Evolutionary conservation across 176 grass and related monocot genomes (phyloP).

Genomic region (Pharus latifolius): DNA sequence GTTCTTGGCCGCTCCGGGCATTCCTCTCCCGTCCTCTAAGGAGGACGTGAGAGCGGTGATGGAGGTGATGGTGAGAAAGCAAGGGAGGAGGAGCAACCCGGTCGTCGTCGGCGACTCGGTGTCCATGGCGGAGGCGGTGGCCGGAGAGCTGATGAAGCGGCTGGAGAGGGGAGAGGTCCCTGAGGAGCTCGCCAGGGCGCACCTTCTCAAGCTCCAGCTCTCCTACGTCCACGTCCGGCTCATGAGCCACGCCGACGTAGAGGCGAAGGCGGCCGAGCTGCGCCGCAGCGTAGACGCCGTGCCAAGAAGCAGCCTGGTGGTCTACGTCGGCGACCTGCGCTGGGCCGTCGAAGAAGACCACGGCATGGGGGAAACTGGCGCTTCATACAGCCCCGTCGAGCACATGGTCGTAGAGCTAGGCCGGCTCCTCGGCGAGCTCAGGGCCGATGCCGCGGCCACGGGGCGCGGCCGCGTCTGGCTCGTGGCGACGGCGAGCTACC

Average conservation of each 20-base stretch:
- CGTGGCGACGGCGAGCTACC: slow-evolving; percentile 63
- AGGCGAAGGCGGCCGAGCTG: slow-evolving; percentile 49
- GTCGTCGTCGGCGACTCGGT: slow-evolving; percentile 73
- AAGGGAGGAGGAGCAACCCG: slow-evolving; percentile 37
- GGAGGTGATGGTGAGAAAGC: slow-evolving; percentile 56
- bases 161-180: slow-evolving; percentile 71
- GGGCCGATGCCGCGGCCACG: not conserved
- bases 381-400: slow-evolving; percentile 42
- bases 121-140: slow-evolving; percentile 42
- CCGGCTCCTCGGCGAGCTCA: slow-evolving; percentile 35
- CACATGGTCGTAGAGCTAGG: slow-evolving; percentile 69
- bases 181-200: slow-evolving; percentile 46
- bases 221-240: slow-evolving; percentile 80
- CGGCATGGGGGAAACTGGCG: not conserved
- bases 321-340: slow-evolving; percentile 69
- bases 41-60: slow-evolving; percentile 49
- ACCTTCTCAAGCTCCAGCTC: slow-evolving; percentile 61
- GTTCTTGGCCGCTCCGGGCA: slow-evolving; percentile 15
- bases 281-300: slow-evolving; percentile 47
- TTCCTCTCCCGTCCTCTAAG: not conserved
- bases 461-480: slow-evolving; percentile 38
- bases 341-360: slow-evolving; percentile 55
- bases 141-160: slow-evolving; percentile 39
- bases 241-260: slow-evolving; percentile 47
- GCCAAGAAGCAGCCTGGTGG: slow-evolving; percentile 36